Evolutionary conservation across 805 yeast species (phyloP).

Genomic region (Teunomyces funiuensis): DNA sequence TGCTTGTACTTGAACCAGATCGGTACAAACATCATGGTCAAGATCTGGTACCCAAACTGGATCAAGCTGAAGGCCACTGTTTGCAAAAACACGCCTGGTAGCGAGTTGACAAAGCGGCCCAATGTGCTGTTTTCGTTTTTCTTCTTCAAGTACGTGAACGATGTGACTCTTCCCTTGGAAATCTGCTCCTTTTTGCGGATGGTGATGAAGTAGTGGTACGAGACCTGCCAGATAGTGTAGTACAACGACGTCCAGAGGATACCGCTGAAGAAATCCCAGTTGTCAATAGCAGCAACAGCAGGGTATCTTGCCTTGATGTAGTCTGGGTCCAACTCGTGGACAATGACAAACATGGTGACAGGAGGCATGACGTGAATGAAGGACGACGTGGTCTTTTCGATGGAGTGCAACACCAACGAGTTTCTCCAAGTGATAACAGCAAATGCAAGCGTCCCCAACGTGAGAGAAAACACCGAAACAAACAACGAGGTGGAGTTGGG

Average conservation of each 20-base stretch:
- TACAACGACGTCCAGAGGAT: constrained; percentile 76
- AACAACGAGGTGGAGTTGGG: constrained; percentile 74
- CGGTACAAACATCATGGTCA: constrained; percentile 87
- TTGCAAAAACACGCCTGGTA: constrained; percentile 84
- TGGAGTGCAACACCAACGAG: constrained; percentile 84
- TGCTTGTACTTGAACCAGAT: constrained; percentile 74
- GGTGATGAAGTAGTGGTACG: constrained; percentile 90
- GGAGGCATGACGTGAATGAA: constrained; percentile 93
- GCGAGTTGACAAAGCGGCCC: constrained; percentile 75
- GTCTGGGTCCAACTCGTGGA: constrained; percentile 65
- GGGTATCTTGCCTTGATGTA: constrained; percentile 67
- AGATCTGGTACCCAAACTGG: constrained; percentile 82
- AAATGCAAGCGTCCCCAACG: constrained; percentile 87
- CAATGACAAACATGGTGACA: constrained; percentile 78
- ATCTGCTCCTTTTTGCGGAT: constrained; percentile 76
- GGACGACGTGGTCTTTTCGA: constrained; percentile 89
- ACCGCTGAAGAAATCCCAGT: constrained; percentile 72
- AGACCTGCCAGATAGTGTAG: constrained; percentile 86
- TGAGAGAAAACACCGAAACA: constrained; percentile 79
- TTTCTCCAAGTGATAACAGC: constrained; percentile 97
- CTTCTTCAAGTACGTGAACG: constrained; percentile 80
- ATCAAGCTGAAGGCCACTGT: constrained; percentile 79
- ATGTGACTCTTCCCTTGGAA: constrained; percentile 80
- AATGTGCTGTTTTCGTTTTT: constrained; percentile 62
- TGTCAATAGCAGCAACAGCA: constrained; percentile 64